Conservation (phyloP, 2,329 filamentous ascomycete genomes). For the Cytospora chrysosperma region DNA sequence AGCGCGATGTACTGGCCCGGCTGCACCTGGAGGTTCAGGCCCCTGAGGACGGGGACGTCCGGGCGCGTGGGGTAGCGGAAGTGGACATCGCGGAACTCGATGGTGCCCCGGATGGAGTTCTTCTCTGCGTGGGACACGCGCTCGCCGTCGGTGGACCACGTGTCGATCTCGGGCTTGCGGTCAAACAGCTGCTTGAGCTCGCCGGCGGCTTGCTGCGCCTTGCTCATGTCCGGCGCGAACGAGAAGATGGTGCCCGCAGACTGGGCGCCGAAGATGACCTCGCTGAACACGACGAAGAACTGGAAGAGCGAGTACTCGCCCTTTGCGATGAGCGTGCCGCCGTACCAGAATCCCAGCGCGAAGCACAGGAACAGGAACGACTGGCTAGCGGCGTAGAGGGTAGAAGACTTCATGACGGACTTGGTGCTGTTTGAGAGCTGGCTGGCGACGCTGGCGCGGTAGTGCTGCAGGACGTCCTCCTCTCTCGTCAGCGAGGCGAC, state of each 20-base stretch:
- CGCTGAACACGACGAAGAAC: conserved; percentile 89
- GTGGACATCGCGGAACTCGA: conserved; percentile 91
- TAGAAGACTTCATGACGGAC: conserved; percentile 73
- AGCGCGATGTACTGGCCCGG: conserved; percentile 84
- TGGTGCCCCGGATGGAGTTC: conserved; percentile 65
- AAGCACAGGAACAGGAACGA: conserved; percentile 80
- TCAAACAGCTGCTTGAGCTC: conserved; percentile 84
- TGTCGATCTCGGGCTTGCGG: conserved; percentile 76
- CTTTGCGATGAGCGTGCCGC: conserved; percentile 70
- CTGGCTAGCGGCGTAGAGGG: conserved; percentile 81
- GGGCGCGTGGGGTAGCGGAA: conserved; percentile 92
- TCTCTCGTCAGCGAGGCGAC: conserved; percentile 90
- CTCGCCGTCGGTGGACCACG: conserved; percentile 71
- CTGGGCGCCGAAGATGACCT: conserved; percentile 88
- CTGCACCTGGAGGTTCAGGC: conserved; percentile 70
- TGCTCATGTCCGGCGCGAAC: conserved; percentile 89
- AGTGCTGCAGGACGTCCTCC: conserved; percentile 71
- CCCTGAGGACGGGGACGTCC: conserved; percentile 87
- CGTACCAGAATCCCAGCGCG: conserved; percentile 91
- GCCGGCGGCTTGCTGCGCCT: conserved; percentile 80
- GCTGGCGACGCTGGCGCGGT: conserved; percentile 62
- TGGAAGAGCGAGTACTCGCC: conserved; percentile 75
- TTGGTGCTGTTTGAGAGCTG: conserved; percentile 69
- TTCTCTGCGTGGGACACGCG: conserved; percentile 39
- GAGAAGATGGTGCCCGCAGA: conserved; percentile 87